These are phyloP conservation scores for Obba rivulosa DNA, from an alignment of 768 basidiomycete genomes.

Conservation along the genomic window DNA sequence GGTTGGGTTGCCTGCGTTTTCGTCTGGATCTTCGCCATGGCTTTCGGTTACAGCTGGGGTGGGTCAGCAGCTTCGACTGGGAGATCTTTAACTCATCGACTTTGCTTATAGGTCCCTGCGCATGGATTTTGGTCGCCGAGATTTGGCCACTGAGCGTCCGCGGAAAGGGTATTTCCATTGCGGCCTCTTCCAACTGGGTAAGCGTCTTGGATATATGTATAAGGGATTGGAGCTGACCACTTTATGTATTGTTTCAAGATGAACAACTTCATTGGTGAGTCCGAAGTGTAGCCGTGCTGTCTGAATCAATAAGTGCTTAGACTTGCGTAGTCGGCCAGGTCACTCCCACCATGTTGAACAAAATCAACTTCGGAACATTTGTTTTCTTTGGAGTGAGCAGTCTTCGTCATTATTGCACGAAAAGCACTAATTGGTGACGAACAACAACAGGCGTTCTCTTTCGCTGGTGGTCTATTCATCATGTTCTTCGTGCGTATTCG, in stretches of 20 bases:
- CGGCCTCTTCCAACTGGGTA: slow-evolving; percentile 73
- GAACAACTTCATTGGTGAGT: slow-evolving; percentile 70
- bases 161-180: slow-evolving; percentile 72
- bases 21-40: slow-evolving; percentile 74
- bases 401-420: too few relatives aligned
- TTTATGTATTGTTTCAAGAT: slow-evolving; percentile 45
- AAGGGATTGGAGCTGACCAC: not conserved
- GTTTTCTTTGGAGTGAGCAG: slow-evolving; percentile 64
- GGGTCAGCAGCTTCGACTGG: slow-evolving; percentile 1
- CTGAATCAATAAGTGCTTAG: not conserved
- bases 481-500: slow-evolving; percentile 48
- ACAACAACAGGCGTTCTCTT: slow-evolving; percentile 47
- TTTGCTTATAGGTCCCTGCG: slow-evolving; percentile 49
- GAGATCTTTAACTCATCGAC: not conserved
- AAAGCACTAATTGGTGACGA: too few relatives aligned
- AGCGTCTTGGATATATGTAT: slow-evolving; percentile 8
- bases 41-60: slow-evolving; percentile 77
- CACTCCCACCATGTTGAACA: slow-evolving; percentile 66
- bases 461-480: slow-evolving; percentile 64
- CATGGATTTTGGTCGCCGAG: slow-evolving; percentile 76
- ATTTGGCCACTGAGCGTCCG: slow-evolving; percentile 70
- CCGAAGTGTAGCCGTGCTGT: not conserved
- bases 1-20: slow-evolving; percentile 69
- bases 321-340: slow-evolving; percentile 46
- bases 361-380: slow-evolving; percentile 66